A percentile compares a stretch with the other conserved stretches of the same genome.
These are phyloP conservation scores for Solanum acaule DNA, from an alignment of 257 asterid species.

Conservation along the genomic window DNA sequence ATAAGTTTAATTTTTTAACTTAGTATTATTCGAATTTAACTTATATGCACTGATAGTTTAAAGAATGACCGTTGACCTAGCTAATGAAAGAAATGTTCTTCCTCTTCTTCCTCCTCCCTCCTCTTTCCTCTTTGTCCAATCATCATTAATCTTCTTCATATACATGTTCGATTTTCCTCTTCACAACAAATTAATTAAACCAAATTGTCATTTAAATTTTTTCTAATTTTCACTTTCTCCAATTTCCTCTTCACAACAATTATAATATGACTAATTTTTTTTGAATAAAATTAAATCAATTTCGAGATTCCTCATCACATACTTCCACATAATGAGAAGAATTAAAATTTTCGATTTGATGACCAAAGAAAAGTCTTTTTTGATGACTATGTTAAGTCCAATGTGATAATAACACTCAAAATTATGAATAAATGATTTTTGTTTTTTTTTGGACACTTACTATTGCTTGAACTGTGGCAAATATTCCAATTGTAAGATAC, in stretches of 20 bases:
- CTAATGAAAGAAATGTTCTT: not conserved
- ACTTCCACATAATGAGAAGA: not conserved
- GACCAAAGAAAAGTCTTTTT: not conserved
- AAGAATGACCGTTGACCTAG: not conserved
- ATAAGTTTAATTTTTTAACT: not conserved
- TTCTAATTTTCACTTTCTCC: not conserved
- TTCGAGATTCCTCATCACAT: slow-evolving; percentile 12
- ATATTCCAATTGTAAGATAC: slow-evolving; percentile 69
- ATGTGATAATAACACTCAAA: slow-evolving; percentile 1
- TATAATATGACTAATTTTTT: not conserved
- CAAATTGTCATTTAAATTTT: not conserved
- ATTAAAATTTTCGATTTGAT: not conserved
- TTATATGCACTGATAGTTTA: fast-evolving
- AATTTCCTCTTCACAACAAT: not conserved
- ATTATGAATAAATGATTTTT: not conserved
- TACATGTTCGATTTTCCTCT: not conserved
- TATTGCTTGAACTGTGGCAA: slow-evolving; percentile 64
- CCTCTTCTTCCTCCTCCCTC: not conserved
- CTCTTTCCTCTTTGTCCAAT: not conserved
- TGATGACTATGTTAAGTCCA: not conserved
- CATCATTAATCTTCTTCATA: not conserved
- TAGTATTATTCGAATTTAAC: not conserved
- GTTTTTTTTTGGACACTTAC: slow-evolving; percentile 14
- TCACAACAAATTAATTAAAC: not conserved
- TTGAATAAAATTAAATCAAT: not conserved